These are phyloP conservation scores for Mucor irregularis DNA, from an alignment of 371 early-diverging fungal genomes.

Conservation along the genomic window DNA sequence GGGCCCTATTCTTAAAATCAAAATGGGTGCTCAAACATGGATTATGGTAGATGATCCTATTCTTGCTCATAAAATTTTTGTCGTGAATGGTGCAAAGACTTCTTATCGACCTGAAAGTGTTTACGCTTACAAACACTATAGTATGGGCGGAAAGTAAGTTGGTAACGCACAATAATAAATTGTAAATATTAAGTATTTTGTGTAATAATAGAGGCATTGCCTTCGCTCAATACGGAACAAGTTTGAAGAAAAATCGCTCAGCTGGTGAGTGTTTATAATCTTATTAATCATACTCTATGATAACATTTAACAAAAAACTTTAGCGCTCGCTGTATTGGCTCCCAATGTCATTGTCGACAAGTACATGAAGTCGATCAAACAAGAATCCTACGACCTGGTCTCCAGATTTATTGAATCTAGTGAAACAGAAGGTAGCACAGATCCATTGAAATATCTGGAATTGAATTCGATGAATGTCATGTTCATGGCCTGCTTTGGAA, in stretches of 20 bases:
- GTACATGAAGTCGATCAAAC: background rate
- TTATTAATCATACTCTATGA: background rate
- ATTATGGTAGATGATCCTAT: slow-evolving; percentile 14
- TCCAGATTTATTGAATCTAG: background rate
- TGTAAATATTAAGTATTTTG: background rate
- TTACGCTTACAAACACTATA: background rate
- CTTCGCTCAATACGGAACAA: slow-evolving; percentile 1
- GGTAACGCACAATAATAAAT: too few relatives aligned
- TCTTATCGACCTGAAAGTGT: slow-evolving; percentile 7
- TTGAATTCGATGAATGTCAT: slow-evolving; percentile 12
- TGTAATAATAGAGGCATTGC: slow-evolving; percentile 7
- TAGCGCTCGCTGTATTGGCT: slow-evolving; percentile 1
- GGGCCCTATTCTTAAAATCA: slow-evolving; percentile 17
- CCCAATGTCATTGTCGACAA: slow-evolving; percentile 10
- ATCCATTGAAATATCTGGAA: slow-evolving; percentile 3
- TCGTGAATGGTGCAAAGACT: slow-evolving; percentile 8
- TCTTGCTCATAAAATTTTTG: slow-evolving; percentile 22
- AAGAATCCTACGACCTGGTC: background rate
- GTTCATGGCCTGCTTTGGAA: slow-evolving; percentile 1
- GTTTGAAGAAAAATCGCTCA: background rate
- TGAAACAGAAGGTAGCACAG: background rate
- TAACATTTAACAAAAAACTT: background rate
- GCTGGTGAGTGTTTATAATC: background rate
- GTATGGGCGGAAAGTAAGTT: slow-evolving; percentile 7
- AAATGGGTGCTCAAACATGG: slow-evolving; percentile 17